Percentiles rank a stretch among this genome's conserved stretches.
Evolutionary conservation across 257 asterid genomes (phyloP).

Genomic region (Fraxinus cuspidata): DNA sequence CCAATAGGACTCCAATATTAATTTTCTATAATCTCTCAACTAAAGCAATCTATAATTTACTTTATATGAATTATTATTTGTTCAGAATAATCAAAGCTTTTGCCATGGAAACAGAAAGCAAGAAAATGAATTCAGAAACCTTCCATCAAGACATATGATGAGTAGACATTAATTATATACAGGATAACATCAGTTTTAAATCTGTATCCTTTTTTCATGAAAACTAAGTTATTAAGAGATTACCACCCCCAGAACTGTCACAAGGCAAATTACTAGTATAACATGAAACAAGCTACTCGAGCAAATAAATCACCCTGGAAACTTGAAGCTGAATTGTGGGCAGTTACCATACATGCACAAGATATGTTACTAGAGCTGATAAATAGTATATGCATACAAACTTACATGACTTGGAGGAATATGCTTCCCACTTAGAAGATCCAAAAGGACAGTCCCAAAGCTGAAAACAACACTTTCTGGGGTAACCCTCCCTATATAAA

Average conservation of each 20-base stretch:
- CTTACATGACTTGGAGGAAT: slow-evolving; percentile 98
- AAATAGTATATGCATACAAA: slow-evolving; percentile 20
- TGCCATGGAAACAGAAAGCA: background rate
- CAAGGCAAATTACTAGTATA: background rate
- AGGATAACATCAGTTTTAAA: background rate
- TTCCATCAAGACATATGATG: background rate
- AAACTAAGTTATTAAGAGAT: background rate
- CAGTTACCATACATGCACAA: slow-evolving; percentile 17
- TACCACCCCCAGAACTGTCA: slow-evolving; percentile 18
- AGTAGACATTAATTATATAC: background rate
- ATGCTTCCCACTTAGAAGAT: slow-evolving; percentile 98
- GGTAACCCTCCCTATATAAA: slow-evolving; percentile 87
- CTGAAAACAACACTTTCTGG: slow-evolving; percentile 97
- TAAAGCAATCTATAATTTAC: background rate
- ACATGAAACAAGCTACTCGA: background rate
- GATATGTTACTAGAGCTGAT: slow-evolving; percentile 12
- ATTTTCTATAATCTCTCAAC: background rate
- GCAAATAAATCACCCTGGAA: slow-evolving; percentile 13
- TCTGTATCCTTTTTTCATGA: background rate
- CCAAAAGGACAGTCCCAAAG: slow-evolving; percentile 96
- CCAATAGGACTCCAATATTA: background rate
- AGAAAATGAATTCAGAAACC: background rate
- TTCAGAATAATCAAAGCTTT: background rate
- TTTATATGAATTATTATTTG: background rate
- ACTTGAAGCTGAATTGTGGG: slow-evolving; percentile 7